Percentiles rank a stretch among this genome's conserved stretches.
phyloP scores from a whole-genome alignment of 2,329 filamentous ascomycete genomes.

The Zasmidium angulare region DNA sequence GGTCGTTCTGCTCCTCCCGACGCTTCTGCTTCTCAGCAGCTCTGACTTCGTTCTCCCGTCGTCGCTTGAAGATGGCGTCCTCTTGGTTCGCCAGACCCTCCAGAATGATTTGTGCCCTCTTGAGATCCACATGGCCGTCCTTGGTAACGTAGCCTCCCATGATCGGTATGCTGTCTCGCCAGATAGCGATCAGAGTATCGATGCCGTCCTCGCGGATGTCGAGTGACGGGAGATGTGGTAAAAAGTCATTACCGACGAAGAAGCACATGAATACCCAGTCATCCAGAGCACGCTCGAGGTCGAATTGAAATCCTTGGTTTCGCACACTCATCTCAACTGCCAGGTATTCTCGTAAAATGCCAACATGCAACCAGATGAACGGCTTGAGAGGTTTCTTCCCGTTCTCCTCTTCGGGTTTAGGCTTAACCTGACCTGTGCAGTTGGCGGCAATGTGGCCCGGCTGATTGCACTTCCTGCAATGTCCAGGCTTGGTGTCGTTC shows the following conservation, averaged over 20 bases:
- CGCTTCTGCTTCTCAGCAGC: constrained; percentile 77
- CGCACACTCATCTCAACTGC: constrained; percentile 84
- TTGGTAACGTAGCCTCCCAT: constrained; percentile 98
- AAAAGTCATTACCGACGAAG: constrained; percentile 97
- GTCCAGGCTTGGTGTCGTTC: constrained; percentile 77
- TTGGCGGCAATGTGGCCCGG: constrained; percentile 85
- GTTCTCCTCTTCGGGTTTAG: constrained; percentile 66
- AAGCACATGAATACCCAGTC: constrained; percentile 99
- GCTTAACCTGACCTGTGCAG: constrained; percentile 76
- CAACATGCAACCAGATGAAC: constrained; percentile 97
- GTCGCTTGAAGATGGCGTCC: constrained; percentile 84
- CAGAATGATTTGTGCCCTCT: constrained; percentile 82
- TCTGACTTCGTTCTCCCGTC: constrained; percentile 82
- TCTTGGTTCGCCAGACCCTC: constrained; percentile 88
- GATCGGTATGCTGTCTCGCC: constrained; percentile 83
- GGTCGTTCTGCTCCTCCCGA: constrained; percentile 68
- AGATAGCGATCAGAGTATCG: constrained; percentile 93
- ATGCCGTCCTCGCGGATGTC: constrained; percentile 98
- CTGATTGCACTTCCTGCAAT: constrained; percentile 87
- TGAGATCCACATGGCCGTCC: constrained; percentile 86
- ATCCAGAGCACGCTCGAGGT: constrained; percentile 89
- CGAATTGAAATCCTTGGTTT: constrained; percentile 80
- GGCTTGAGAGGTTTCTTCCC: constrained; percentile 87
- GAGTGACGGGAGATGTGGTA: constrained; percentile 93
- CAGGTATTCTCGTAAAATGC: constrained; percentile 87